phyloP scores from a whole-genome alignment of 1,284 basidiomycete genomes.

The Gymnopus androsaceus region DNA sequence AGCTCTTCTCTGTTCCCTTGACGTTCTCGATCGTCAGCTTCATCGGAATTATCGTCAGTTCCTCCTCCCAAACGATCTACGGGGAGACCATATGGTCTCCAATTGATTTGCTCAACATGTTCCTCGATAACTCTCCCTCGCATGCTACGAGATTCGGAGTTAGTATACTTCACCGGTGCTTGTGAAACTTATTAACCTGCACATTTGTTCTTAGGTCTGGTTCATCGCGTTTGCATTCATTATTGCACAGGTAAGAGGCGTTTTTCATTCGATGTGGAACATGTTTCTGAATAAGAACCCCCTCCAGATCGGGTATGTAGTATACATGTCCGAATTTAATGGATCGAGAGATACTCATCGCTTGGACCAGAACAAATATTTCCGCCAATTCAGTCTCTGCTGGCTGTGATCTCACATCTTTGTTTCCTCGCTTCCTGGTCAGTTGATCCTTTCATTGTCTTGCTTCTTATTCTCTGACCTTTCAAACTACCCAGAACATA shows the following conservation, averaged over 20 bases:
- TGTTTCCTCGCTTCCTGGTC: constrained; percentile 78
- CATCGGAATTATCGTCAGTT: constrained; percentile 84
- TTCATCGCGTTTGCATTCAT: constrained; percentile 80
- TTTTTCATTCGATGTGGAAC: neutral
- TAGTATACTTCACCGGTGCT: constrained; percentile 20
- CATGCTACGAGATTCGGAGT: constrained; percentile 68
- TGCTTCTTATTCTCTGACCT: neutral
- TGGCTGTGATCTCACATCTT: constrained; percentile 82
- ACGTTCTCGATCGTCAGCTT: constrained; percentile 80
- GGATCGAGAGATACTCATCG: constrained; percentile 9
- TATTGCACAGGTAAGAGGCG: constrained; percentile 54
- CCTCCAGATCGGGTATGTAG: constrained; percentile 31
- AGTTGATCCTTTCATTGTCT: constrained; percentile 17
- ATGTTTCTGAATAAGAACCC: neutral
- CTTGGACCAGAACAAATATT: constrained; percentile 69
- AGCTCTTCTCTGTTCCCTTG: constrained; percentile 73
- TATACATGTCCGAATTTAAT: constrained; percentile 1
- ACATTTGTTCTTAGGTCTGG: constrained; percentile 47
- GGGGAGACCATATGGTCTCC: constrained; percentile 82
- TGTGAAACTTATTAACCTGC: neutral
- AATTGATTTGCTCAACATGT: constrained; percentile 68
- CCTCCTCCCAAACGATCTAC: constrained; percentile 76
- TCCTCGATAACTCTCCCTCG: constrained; percentile 68
- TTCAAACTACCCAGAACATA: constrained; percentile 72
- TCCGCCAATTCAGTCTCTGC: constrained; percentile 86